Base-by-base conservation (phyloP, 176 grass and related monocot species). In the Echinochloa phyllopogon region DNA sequence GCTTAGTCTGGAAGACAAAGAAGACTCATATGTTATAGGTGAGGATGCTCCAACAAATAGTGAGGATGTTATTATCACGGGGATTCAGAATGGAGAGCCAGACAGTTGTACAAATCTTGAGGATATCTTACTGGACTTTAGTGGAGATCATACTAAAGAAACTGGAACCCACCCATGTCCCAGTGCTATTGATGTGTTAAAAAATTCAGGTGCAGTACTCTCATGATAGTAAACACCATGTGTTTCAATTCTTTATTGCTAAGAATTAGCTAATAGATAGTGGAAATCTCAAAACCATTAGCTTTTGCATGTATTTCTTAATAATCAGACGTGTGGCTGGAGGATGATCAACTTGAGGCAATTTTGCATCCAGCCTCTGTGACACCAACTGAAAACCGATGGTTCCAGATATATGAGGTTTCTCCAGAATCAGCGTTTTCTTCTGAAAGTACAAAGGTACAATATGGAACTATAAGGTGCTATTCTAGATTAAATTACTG, bases 381-480 rank as follows among this genome's bases (percentile, higher is more conserved):
- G 84, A 79, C 72, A 78, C 8, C 57, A 15, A 53, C 72, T 65
- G 86, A 87, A 80, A 89, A 83, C 48, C 84, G 80, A 51, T 70
- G 85, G 81, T 94, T 90, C 66, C 43, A 4, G 29, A 89, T 99
- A 70, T 61, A 51, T 43, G 94, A 96, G 61, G 76, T 99, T 85
- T 94, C 78, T 84, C 94, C 97, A 83, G 91, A 96, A 89, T 88
- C 88, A 76, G 94, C 88, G 12, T 96, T 94, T 89, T 88, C 84
- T 79, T 78, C 75, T 82, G 94, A 96, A 92, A 94, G 57, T 50
- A 92, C 90, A 79, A 99, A 99, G 93, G 97, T 96, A 95, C 23
- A 42, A 4, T 23, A 76, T 48, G n/a, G n/a, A 69, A 17, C 10
- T 81, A 82, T 10, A 70, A 45, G 23, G 42, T 69, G 18, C 57